Base-by-base conservation (phyloP, 768 basidiomycete species). In the Psilocybe azurescens region DNA sequence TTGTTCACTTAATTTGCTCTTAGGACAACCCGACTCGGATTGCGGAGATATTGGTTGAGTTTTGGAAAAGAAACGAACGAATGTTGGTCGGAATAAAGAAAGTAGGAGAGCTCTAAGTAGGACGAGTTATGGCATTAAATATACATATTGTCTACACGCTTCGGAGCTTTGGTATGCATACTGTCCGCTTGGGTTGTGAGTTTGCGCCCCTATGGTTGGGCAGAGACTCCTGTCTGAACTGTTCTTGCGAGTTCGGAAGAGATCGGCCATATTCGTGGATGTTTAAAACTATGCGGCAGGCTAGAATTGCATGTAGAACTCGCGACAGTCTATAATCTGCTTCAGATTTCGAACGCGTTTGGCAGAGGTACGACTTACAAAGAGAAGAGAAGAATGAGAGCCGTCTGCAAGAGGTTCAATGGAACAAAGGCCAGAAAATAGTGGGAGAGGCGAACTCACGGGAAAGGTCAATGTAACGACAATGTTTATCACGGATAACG, bases 1-100 rank as follows among this genome's bases (percentile, higher is more conserved):
- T 94, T 58, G 49, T 85, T 54, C 46, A 30, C 16, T 18, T 58
- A 36, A 47, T 49, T 11, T 24, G 59, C n/a, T n/a, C 24, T 18
- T 30, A 97, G 93, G 97, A 99, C 70, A 88, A 96, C 69, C 97
- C 97, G 0, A 86, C 81, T 6, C 82, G 83, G 20, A 76, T 95
- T 9, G 94, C 96, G 3, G 88, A 91, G 65, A 86, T 93, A 28
- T 69, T 98, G 59, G 84, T 93, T 4, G 90, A 93, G 56, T 99
- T 98, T 72, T 97, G 95, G 95, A 86, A 82, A 70, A 78, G 96
- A 59, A 97, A 99, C 72, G 94, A 95, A 66, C 74, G 86, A 10
- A 82, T 89, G 3, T 70, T 87, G 55, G 74, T 85, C 28, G 85
- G 88, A 0, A 81, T 92, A 0, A 87, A 81, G 76, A 84, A 81